Base-by-base conservation (phyloP, 305 asterid genomes). In the Rubia peregrina region DNA sequence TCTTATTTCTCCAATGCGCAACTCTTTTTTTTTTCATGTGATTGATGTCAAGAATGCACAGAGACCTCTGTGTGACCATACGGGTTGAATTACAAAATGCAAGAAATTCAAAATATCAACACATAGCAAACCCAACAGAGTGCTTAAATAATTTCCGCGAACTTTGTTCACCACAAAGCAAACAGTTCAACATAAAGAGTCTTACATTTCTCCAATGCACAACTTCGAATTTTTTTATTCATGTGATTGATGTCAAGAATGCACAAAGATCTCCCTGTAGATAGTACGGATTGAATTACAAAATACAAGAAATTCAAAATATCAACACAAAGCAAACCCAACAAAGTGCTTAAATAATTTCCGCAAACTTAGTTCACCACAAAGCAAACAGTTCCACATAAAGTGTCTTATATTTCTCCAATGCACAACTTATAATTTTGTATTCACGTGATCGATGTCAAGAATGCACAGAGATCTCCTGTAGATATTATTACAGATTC, bases 261-360 rank as follows among this genome's bases (percentile, higher is more conserved):
- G 85, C 86, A 77, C 82, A 77, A 51, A 91, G 80, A 83, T 89
- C 96, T 33, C 96, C 96, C 97, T 90, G 87, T 71, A 75, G 44
- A 63, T 38, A 71, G 42, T 69, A 60, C 61, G 56, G 16, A 76
- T 69, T 42, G 53, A 61, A 59, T 73, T 40, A n/a, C 67, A 8
- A 22, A 38, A 40, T 9, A 9, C 13, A 59, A 53, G 0, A 67
- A 68, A 48, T 46, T 57, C 21, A 24, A 51, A 11, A 30, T 17
- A 13, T 61, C 19, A n/a, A 49, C 16, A 65, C 8, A 60, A 48
- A 42, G 13, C 38, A 60, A 57, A 16, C 46, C n/a, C 61, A 36
- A 59, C 22, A 44, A 17, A 57, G 24, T 30, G 46, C 22, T 51
- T 33, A 12, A 21, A 30, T 14, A 33, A 48, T 71, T 74, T 67